Base-by-base conservation (phyloP, 2,329 filamentous ascomycete species). In the Fusarium nelsonii region DNA sequence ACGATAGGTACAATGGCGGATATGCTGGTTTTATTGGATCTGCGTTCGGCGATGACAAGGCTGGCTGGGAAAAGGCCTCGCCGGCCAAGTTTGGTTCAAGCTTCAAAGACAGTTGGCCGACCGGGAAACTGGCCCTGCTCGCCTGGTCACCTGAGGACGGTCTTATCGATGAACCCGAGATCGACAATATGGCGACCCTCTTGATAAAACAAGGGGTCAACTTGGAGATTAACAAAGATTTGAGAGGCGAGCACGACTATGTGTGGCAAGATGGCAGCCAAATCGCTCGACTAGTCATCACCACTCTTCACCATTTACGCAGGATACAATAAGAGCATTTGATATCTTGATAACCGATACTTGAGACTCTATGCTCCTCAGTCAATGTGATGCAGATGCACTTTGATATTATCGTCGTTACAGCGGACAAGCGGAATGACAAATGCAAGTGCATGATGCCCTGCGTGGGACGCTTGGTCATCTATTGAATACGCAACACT, bases 201-300 rank as follows among this genome's bases (percentile, higher is more conserved):
- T 77, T 91, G 33, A 63, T 32, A 39, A 73, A 78, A 34, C 77
- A 81, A 78, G 76, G 78, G 78, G 62, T 84, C 49, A 56, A 66
- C 12, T 63, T 74, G 15, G 63, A 70, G 7, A 68, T 76, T 34
- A 51, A 77, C 34, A 81, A 76, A 65, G 83, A 87, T 70, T 74
- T 90, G 52, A 77, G 76, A 10, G 90, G 88, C 6, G 81, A 81
- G 37, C 91, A 93, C 77, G 86, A 92, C 77, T 84, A 85, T 68
- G 81, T 91, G 4, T 91, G 89, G 88, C 75, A 85, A 74, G 83
- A 87, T 60, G 90, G 90, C 16, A 75, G 76, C 34, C 85, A 88
- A 69, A 76, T 91, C 49, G 87, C 85, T 30, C 78, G 79, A 52
- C 77, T 86, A 18, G 75, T 86, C 41, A 71, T 71, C n/a, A 70